Base-by-base conservation (phyloP, 129 eudicot species). In the Rutidosis leptorrhynchoides region DNA sequence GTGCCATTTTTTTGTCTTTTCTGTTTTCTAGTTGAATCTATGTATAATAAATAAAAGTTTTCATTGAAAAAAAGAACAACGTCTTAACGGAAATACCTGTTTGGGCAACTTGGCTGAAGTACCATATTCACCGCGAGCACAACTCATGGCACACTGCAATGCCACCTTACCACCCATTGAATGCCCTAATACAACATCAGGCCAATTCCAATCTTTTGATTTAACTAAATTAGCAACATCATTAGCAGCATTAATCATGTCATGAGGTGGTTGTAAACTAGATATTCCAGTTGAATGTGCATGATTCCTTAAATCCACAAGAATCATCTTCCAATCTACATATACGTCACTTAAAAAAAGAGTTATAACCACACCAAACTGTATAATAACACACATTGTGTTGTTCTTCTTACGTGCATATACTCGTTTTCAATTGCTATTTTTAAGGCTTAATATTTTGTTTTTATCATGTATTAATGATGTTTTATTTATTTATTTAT, bases 91-190 rank as follows among this genome's bases (percentile, higher is more conserved):
- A 29, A 29, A 1, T 80, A 91, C 96, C 95, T 88, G 96, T 67
- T 82, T 92, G 11, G 96, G 98, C 72, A 88, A 82, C 58, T 64
- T 73, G 20, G 75, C 82, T 2, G 83, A 58, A 58, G 70, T 70
- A 1, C 98, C 98, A 71, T 79, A 88, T 74, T 79, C 84, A 51
- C 91, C 95, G 58, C 84, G 68, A 37, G 87, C 83, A 75, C 95
- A 86, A 52, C 96, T 88, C 67, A 78, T 70, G 2, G 77, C 95
- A 63, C 77, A 92, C 45, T 85, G 98, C 68, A 92, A 69, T 1
- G 95, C 89, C 62, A 85, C 96, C 71, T 92, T 92, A 27, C 96
- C 95, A 12, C 95, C 98, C 96, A 92, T 76, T 26, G 97, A 91
- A 71, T 91, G 97, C 9, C 97, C 97, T 8, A 91, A 75, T 70